Conservation (phyloP, 805 yeast genomes). For the Starmerella apis region DNA sequence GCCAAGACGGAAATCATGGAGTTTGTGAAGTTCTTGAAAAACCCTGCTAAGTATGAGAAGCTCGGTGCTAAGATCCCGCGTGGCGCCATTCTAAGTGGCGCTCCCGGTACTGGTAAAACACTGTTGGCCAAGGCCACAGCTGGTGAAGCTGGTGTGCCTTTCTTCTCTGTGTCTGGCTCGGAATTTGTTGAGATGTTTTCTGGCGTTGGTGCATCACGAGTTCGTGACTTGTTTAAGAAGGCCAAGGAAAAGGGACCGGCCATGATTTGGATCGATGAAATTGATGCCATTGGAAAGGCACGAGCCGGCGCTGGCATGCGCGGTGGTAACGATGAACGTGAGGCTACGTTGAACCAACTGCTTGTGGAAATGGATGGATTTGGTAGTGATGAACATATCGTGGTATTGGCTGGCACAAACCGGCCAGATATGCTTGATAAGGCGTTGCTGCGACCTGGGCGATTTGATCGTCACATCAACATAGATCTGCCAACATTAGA, state of each 20-base stretch:
- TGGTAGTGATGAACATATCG: constrained; percentile 76
- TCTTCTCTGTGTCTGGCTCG: constrained; percentile 82
- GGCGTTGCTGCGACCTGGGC: constrained; percentile 86
- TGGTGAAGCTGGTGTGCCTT: constrained; percentile 93
- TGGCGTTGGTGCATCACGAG: constrained; percentile 93
- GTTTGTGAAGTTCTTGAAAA: constrained; percentile 77
- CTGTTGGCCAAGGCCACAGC: constrained; percentile 89
- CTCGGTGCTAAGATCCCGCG: constrained; percentile 91
- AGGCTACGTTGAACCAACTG: constrained; percentile 81
- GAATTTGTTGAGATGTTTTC: constrained; percentile 96
- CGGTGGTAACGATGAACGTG: constrained; percentile 87
- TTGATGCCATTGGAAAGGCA: constrained; percentile 89
- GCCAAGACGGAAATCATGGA: constrained; percentile 94
- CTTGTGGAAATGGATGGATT: constrained; percentile 96
- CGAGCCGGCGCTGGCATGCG: constrained; percentile 45
- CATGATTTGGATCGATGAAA: constrained; percentile 85
- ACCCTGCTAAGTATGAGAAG: constrained; percentile 73
- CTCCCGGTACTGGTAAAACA: constrained; percentile 97
- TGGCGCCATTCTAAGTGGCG: constrained; percentile 89
- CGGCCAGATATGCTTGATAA: constrained; percentile 84
- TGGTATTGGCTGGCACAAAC: constrained; percentile 90
- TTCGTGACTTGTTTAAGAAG: constrained; percentile 79
- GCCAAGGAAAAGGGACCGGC: constrained; percentile 88
- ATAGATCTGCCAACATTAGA: constrained; percentile 81
- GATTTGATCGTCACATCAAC: constrained; percentile 82